phyloP scores from a whole-genome alignment of 2,329 filamentous ascomycete species.

The Pyricularia sp. region DNA sequence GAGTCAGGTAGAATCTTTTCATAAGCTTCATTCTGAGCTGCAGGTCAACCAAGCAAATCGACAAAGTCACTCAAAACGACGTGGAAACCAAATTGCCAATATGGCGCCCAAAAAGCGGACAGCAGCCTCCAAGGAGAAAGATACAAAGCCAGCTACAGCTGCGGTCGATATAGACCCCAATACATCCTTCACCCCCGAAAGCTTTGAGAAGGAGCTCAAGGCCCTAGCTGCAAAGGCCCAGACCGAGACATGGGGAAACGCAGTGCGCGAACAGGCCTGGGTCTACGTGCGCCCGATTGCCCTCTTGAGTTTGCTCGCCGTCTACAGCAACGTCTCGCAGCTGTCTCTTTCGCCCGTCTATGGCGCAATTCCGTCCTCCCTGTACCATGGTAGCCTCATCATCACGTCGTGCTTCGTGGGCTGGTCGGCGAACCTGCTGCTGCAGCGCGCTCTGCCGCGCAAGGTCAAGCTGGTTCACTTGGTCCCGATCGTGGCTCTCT shows the following conservation, averaged over 20 bases:
- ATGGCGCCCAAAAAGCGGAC: conserved; percentile 10
- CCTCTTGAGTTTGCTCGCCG: conserved; percentile 48
- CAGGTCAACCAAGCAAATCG: not conserved
- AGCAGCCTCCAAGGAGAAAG: not conserved
- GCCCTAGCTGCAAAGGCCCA: conserved; percentile 36
- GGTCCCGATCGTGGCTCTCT: conserved; percentile 65
- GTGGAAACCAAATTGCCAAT: not conserved
- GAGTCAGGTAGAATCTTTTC: not conserved
- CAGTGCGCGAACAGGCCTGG: conserved; percentile 24
- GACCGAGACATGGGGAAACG: conserved; percentile 22
- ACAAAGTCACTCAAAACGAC: not conserved
- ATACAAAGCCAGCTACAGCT: not conserved
- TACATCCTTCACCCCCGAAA: conserved; percentile 35
- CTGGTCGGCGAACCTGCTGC: conserved; percentile 56
- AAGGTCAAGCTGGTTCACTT: conserved; percentile 36
- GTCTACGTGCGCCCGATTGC: conserved; percentile 30
- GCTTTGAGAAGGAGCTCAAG: conserved; percentile 45
- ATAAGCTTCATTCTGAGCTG: not conserved
- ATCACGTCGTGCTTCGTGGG: conserved; percentile 60
- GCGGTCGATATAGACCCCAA: conserved; percentile 16
- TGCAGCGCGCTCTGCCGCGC: conserved; percentile 36
- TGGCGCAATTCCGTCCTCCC: conserved; percentile 67
- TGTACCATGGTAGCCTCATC: conserved; percentile 61
- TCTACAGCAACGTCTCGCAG: conserved; percentile 62
- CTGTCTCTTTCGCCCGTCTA: conserved; percentile 79